Evolutionary conservation across 2,329 filamentous ascomycete species (phyloP), one percentile per base, ranked within the genome.

Genomic region (Scedosporium dehoogii): DNA sequence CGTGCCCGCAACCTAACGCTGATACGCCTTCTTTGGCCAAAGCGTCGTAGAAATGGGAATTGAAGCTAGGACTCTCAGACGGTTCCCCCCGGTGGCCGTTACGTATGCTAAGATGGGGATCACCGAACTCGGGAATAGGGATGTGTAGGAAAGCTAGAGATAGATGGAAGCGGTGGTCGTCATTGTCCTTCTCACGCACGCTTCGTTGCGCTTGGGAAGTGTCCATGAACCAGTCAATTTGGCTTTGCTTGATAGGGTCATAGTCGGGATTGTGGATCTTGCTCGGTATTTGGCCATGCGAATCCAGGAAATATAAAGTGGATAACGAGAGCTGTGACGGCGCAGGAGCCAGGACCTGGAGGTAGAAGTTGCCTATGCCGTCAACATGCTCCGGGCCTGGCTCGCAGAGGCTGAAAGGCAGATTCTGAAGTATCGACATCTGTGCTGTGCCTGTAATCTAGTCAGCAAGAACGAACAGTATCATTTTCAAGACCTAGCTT

Each of bases 91-190:
- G 93, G 25, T 85, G 79, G 7, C 93, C 94, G 9, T 75, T 65
- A 29, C 61, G 25, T 63, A 73, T 69, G 23, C 27, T 74, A 73
- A n/a, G 88, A 83, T 2, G 83, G 78, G 1, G 76, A 71, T 60
- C 82, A 48, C 82, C 81, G 70, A 96, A 97, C 73, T 99, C 94
- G 0, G 93, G 92, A 3, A 99, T 78, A 0, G 94, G 94, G 62
- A 99, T 99, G 72, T 99, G 94, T 65, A 99, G 94, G 72, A 99
- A 99, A 0, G 94, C 91, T 73, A 97, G 85, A 60, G 70, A 70
- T 53, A 68, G 12, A 62, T 70, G 66, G 65, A 65, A 64, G 63
- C 51, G 64, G 48, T 63, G 63, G 71, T 97, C 90, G 14, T 84
- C 76, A 63, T 88, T 79, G 0, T 90, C 87, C 1, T 90, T 96